Percentiles rank a stretch among this genome's conserved stretches.
phyloP scores from a whole-genome alignment of 2,329 filamentous ascomycete species.

The Leptographium procerum region DNA sequence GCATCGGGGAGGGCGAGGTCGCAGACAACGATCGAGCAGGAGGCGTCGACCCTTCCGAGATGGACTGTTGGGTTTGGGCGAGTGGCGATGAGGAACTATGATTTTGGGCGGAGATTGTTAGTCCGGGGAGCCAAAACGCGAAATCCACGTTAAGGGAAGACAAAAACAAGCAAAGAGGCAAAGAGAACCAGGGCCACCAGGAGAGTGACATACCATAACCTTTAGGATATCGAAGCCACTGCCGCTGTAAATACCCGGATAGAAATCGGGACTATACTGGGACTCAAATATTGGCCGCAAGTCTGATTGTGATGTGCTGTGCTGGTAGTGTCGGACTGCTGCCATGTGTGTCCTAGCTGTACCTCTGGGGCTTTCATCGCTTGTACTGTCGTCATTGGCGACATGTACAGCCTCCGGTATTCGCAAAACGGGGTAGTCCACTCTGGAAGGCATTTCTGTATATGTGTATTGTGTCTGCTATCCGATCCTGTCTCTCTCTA shows the following conservation, averaged over 20 bases:
- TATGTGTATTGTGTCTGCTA: neutral
- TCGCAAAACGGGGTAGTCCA: neutral
- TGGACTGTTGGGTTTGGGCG: slow-evolving; percentile 65
- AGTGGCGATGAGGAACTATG: slow-evolving; percentile 41
- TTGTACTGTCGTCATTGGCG: neutral
- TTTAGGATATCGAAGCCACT: slow-evolving; percentile 45
- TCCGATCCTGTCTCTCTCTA: neutral
- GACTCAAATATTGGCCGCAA: neutral
- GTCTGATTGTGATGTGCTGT: neutral
- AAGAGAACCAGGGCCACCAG: neutral
- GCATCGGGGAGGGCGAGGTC: slow-evolving; percentile 62
- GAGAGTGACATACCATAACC: slow-evolving; percentile 31
- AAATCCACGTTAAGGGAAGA: neutral
- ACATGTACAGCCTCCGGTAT: neutral
- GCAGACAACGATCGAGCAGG: slow-evolving; percentile 73
- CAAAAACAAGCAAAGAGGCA: neutral
- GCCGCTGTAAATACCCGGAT: slow-evolving; percentile 42
- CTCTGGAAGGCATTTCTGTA: neutral
- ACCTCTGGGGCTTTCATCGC: neutral
- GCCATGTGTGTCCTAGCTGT: neutral
- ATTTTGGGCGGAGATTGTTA: too few species aligned
- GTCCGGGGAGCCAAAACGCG: neutral
- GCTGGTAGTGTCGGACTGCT: neutral
- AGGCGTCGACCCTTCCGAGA: slow-evolving; percentile 72
- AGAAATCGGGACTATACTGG: slow-evolving; percentile 30